Base-by-base conservation (phyloP, 345 rosid species). In the Populus simonii region DNA sequence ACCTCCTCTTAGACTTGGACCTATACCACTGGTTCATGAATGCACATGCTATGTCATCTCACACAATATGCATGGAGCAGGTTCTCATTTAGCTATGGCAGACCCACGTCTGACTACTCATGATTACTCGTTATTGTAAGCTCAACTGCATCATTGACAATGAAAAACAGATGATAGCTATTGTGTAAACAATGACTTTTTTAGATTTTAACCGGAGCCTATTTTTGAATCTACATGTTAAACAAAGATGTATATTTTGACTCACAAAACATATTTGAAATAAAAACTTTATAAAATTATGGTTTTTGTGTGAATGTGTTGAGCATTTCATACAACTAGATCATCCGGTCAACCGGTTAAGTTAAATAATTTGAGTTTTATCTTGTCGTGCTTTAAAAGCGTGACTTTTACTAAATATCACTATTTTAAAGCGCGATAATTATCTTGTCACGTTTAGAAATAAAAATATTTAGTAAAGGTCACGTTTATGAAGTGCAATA, bases 51-150 rank as follows among this genome's bases (percentile, higher is more conserved):
- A 33, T 33, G 1, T 33, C 6, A 4, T 33, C 6, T 0, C 5
- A 0, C 0, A 0, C 0, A 33, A 33, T 4, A 0, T 33, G 36
- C 4, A 33, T 33, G 1, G 1, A 33, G 5, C 4, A 33, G 0
- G 0, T 33, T 0, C 5, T 4, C 6, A 33, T 33, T 4, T 33
- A 33, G 0, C 0, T 33, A 4, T 0, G 5, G 0, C 0, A 33
- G 0, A 0, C 36, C 1, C 0, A 0, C 6, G 4, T 33, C 0
- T 33, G 5, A 33, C 5, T 33, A 4, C 0, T 3, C 5, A 0
- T 0, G 4, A 33, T 33, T 0, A 33, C 0, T 0, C 0, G 3
- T 33, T 4, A 0, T 33, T 0, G 6, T 33, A 33, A 33, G 6
- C 36, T 4, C 36, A 0, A 0, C 5, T 33, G 4, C 0, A 33